Evolutionary conservation across 2,329 filamentous ascomycete genomes (phyloP).

Genomic region (Xylaria sp.): DNA sequence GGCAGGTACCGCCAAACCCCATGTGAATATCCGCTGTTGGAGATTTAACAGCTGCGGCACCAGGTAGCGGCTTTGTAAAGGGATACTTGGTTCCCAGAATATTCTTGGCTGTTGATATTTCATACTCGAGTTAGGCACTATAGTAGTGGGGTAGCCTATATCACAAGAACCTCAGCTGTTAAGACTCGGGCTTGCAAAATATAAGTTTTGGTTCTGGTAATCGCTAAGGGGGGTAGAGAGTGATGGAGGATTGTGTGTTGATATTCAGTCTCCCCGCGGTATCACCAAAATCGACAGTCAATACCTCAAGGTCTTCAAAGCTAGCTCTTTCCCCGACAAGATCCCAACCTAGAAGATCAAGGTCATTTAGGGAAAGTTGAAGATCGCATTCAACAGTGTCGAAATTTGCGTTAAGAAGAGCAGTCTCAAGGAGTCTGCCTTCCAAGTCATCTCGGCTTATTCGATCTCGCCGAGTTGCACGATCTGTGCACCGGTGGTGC

Average conservation of each 20-base stretch:
- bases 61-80: slow-evolving; percentile 7
- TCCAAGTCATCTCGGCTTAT: slow-evolving; percentile 59
- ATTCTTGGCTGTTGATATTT: slow-evolving; percentile 29
- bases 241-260: slow-evolving; percentile 18
- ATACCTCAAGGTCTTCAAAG: slow-evolving; percentile 62
- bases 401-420: slow-evolving; percentile 59
- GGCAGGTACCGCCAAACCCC: not conserved
- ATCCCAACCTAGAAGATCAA: slow-evolving; percentile 62
- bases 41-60: slow-evolving; percentile 1
- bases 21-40: not conserved
- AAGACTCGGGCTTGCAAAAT: too few relatives aligned
- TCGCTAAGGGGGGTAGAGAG: too few relatives aligned
- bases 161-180: too few relatives aligned
- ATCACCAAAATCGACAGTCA: slow-evolving; percentile 63
- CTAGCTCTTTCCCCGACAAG: slow-evolving; percentile 63
- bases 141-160: slow-evolving; percentile 37
- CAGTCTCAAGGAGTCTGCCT: slow-evolving; percentile 59
- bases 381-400: slow-evolving; percentile 63
- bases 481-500: slow-evolving; percentile 62
- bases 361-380: slow-evolving; percentile 58
- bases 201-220: too few relatives aligned
- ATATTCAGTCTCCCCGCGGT: too few relatives aligned
- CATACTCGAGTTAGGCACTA: slow-evolving; percentile 49
- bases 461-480: slow-evolving; percentile 66
- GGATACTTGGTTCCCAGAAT: not conserved